Evolutionary conservation across 2,329 filamentous ascomycete genomes (phyloP), one percentile per base, ranked within the genome.

Genomic region (Cercospora sojina): DNA sequence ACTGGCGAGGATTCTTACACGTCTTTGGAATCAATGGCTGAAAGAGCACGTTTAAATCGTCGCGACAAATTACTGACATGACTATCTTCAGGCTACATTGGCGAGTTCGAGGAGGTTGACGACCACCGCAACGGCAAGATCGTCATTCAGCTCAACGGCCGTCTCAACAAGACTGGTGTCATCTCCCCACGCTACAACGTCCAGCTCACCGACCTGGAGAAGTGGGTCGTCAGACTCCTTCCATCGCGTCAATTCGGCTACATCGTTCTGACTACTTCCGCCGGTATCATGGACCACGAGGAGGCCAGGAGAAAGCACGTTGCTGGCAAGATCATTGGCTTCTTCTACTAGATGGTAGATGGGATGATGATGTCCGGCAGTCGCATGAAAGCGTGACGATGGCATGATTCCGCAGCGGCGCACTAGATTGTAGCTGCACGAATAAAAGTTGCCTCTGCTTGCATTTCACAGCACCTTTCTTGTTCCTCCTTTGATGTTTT

Each of bases 61-160:
- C 88, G 92, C 91, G 86, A 98, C 92, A 98, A 87, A 49, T 76
- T 59, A 71, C 88, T 92, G 79, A 92, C 81, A 73, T 41, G 67
- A 60, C 71, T 69, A 66, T 75, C 59, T 69, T 67, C 78, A 97
- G 94, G 94, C 79, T 98, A 97, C 87, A 98, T 98, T 82, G 93
- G 93, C 84, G 94, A 98, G 86, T 99, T 98, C 83, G 95, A 99
- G 88, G 93, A 98, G 86, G 91, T 99, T 76, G 95, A 99, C 78
- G 93, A 99, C 87, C 95, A 99, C 90, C 93, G 95, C 83, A 95
- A 93, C 80, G 95, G 95, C 88, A 99, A 99, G 91, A 97, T 99
- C 74, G 93, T 99, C 78, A 95, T 99, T 80, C 95, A 99, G 89
- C 91, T 99, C 75, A 99, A 97, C 86, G 95, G 95, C 84, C 95